Percentiles rank a stretch among this genome's conserved stretches.
Evolutionary conservation across 306 rosid species (phyloP).

Genomic region (Casuarina equisetifolia): DNA sequence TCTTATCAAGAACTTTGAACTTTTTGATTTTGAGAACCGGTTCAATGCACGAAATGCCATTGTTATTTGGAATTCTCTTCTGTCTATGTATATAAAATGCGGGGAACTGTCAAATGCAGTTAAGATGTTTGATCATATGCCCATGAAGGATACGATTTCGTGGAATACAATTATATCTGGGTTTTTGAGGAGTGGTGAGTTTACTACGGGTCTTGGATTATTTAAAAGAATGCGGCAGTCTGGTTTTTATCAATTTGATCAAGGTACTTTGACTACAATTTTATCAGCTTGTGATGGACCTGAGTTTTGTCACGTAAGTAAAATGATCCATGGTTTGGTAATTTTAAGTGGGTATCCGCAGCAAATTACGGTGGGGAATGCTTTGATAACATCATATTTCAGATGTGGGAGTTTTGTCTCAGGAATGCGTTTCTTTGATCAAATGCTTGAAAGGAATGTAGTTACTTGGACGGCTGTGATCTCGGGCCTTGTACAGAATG

Average conservation of each 20-base stretch:
- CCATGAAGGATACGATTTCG: conserved; percentile 59
- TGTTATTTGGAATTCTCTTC: conserved; percentile 72
- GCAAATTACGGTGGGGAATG: conserved; percentile 73
- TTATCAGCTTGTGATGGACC: conserved; percentile 66
- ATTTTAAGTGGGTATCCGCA: conserved; percentile 58
- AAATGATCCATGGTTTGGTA: conserved; percentile 71
- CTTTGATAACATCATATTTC: conserved; percentile 72
- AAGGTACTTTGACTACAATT: conserved; percentile 71
- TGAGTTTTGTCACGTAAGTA: conserved; percentile 35
- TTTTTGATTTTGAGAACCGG: conserved; percentile 22
- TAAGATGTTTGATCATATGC: conserved; percentile 66
- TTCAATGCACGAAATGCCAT: conserved; percentile 35
- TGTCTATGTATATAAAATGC: conserved; percentile 52
- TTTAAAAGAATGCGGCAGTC: conserved; percentile 48
- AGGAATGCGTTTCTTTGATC: conserved; percentile 68
- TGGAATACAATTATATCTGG: conserved; percentile 76
- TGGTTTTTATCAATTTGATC: conserved; percentile 49
- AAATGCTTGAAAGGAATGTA: conserved; percentile 78
- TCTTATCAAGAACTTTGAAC: conserved; percentile 47
- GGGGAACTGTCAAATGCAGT: conserved; percentile 41
- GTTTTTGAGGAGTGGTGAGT: conserved; percentile 51
- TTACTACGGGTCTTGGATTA: conserved; percentile 43
- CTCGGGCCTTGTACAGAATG: conserved; percentile 76
- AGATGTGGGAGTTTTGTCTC: conserved; percentile 55
- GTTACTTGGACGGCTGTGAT: conserved; percentile 88